These are phyloP conservation scores for Bathelium albidoporum DNA, from an alignment of 495 filamentous ascomycete species.

Conservation along the genomic window DNA sequence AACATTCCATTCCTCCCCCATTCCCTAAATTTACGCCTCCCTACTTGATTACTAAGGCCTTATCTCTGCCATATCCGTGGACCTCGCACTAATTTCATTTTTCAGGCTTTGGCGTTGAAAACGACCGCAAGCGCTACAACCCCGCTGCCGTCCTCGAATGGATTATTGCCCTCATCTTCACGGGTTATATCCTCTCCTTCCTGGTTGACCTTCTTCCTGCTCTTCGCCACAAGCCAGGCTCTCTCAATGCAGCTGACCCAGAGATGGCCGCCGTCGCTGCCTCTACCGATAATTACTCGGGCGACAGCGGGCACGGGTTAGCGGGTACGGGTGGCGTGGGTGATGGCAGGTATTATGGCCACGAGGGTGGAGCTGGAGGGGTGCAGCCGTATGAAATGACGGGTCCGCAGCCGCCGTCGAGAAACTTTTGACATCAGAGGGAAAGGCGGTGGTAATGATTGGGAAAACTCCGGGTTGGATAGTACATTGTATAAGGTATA, in stretches of 20 bases:
- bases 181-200: constrained; percentile 69
- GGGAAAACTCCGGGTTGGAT: too few relatives aligned
- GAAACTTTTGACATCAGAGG: constrained; percentile 21
- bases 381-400: constrained; percentile 9
- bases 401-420: constrained; percentile 13
- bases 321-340: constrained; percentile 6
- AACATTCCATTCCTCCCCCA: too few relatives aligned
- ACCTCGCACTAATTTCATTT: too few relatives aligned
- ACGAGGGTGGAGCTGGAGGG: too few relatives aligned
- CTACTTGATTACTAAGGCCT: neutral
- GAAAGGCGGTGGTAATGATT: too few relatives aligned
- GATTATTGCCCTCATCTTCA: constrained; percentile 83
- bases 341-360: neutral
- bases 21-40: too few relatives aligned
- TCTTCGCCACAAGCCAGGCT: constrained; percentile 46
- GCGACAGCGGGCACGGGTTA: constrained; percentile 8
- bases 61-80: too few relatives aligned
- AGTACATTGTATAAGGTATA: too few relatives aligned
- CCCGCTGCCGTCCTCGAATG: constrained; percentile 52
- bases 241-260: constrained; percentile 10
- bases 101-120: constrained; percentile 34
- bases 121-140: constrained; percentile 29
- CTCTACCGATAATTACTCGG: constrained; percentile 6
- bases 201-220: constrained; percentile 80
- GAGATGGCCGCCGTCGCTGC: constrained; percentile 15